Base-by-base conservation (phyloP, 257 asterid species). In the Solanum piurae region DNA sequence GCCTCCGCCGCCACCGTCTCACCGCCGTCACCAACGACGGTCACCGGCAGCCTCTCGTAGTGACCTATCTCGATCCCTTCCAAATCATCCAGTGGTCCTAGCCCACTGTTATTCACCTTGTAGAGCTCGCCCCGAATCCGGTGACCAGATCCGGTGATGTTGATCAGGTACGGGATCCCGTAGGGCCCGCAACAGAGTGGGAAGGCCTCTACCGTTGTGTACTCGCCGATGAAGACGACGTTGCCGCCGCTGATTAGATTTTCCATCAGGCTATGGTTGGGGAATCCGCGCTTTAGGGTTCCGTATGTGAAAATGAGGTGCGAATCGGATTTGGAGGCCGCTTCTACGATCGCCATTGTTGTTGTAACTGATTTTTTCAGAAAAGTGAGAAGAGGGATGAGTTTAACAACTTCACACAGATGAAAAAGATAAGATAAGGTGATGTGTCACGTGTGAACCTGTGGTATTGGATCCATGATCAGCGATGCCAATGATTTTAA, bases 101-200 rank as follows among this genome's bases (percentile, higher is more conserved):
- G 42, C 2, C 92, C 97, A 4, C 37, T 90, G 23, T 3, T 88
- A 16, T 95, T 86, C 20, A 95, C 95, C 8, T 92, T 68, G 89
- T 94, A 95, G 5, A 95, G 93, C 93, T 95, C 98, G 6, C 98
- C 98, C 5, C 55, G 68, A 77, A 95, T 86, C 25, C 89, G 93
- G 14, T 31, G 82, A 23, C 98, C 98, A 9, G 89, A 91, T 2
- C 95, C 94, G 33, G 90, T 93, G 58, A 89, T 92, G 85, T 95
- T 91, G 88, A 95, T 89, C 87, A 95, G 77, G 90, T 87, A 95
- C n/a, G 98, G 98, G 86, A 95, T 89, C 25, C 95, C 95, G 94
- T 92, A 87, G 86, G 98, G 96, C 10, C 98, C 98, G 89, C 91
- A 83, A 27, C 92, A 98, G 33, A 95, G 93, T 5, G 98, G 98